Percentiles rank a stretch among this genome's conserved stretches.
Evolutionary conservation across 2,329 filamentous ascomycete genomes (phyloP).

Genomic region (Aureobasidium vineae): DNA sequence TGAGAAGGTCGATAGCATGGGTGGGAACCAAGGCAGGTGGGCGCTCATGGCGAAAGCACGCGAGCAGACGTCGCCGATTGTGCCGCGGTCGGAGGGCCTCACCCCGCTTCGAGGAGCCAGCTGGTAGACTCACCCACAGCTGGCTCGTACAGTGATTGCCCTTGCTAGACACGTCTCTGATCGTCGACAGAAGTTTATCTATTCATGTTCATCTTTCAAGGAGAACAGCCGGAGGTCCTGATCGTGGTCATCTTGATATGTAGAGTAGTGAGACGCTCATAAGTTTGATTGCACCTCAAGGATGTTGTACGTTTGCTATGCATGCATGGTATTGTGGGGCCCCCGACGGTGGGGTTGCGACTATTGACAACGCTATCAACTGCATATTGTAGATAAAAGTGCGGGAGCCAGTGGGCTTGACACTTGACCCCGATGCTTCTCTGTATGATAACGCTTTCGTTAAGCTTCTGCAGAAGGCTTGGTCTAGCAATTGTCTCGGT

Average conservation of each 20-base stretch:
- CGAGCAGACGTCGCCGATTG: conserved; percentile 15
- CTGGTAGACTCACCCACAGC: neutral
- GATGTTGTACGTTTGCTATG: neutral
- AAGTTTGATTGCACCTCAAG: neutral
- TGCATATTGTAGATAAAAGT: neutral
- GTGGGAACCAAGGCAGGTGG: conserved; percentile 3
- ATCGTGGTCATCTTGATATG: neutral
- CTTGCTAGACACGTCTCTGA: neutral
- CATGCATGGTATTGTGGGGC: neutral
- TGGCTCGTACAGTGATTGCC: neutral
- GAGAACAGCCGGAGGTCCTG: too few relatives aligned
- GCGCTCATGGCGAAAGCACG: conserved; percentile 4
- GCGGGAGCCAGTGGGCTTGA: conserved; percentile 2
- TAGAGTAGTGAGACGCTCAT: neutral
- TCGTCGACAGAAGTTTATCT: neutral
- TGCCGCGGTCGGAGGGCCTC: neutral
- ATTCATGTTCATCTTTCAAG: neutral
- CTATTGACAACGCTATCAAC: neutral
- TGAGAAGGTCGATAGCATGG: conserved; percentile 14
- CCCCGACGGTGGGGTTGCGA: neutral
- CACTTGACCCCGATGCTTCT: conserved; percentile 13
- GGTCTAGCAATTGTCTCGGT: neutral
- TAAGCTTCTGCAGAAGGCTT: conserved; percentile 22
- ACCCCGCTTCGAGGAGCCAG: conserved; percentile 1
- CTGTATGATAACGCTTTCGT: neutral